phyloP scores from a whole-genome alignment of 1,139 yeast species.

The Yamadazyma kanchanaburiensis region DNA sequence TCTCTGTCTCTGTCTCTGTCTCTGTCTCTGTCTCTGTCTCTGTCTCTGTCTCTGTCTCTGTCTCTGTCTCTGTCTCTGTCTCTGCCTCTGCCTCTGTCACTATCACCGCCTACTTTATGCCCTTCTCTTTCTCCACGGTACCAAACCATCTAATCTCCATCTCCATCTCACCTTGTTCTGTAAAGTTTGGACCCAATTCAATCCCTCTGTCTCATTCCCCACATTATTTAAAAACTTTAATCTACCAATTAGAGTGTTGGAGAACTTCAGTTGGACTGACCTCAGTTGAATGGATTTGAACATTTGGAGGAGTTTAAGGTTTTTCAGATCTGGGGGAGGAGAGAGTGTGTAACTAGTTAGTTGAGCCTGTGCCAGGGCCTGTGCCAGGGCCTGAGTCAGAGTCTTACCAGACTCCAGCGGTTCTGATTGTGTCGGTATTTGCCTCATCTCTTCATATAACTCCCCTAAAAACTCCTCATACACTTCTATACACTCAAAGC shows the following conservation, averaged over 20 bases:
- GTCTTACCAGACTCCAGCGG: not conserved
- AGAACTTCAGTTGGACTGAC: conserved; percentile 13
- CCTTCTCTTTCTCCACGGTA: too few species aligned
- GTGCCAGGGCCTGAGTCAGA: too few species aligned
- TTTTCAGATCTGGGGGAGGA: conserved; percentile 10
- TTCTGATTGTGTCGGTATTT: not conserved
- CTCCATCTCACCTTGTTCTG: conserved; percentile 31
- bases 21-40: too few species aligned
- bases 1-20: too few species aligned
- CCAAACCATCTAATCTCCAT: too few species aligned
- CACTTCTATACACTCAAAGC: conserved; percentile 58
- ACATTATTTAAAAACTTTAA: conserved; percentile 19
- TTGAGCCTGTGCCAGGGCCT: not conserved
- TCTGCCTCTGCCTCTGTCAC: too few species aligned
- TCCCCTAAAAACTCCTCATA: conserved; percentile 53
- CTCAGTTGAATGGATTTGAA: conserved; percentile 21
- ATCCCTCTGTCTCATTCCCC: conserved; percentile 2
- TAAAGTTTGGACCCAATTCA: conserved; percentile 26
- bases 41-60: too few species aligned
- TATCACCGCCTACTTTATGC: too few species aligned
- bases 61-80: too few species aligned
- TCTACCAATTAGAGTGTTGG: conserved; percentile 22
- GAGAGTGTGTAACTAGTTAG: too few species aligned
- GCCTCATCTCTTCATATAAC: conserved; percentile 11
- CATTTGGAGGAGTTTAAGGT: conserved; percentile 18